Evolutionary conservation across 176 grass and related monocot genomes (phyloP).

Genomic region (Paspalum vaginatum): DNA sequence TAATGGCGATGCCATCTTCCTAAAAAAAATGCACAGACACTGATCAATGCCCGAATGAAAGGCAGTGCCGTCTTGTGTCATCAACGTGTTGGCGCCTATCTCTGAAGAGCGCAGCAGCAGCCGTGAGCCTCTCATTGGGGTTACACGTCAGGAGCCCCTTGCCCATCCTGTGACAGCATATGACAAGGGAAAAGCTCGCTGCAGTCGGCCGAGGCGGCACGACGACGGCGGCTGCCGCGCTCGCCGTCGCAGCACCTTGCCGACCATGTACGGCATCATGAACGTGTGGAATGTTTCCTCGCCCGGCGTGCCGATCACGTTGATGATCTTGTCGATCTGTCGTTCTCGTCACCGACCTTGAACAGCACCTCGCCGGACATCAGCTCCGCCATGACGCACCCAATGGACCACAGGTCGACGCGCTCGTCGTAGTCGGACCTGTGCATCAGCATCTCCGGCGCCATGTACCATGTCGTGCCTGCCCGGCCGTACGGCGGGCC

Average conservation of each 20-base stretch:
- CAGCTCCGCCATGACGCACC: slow-evolving; percentile 25
- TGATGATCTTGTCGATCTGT: slow-evolving; percentile 9
- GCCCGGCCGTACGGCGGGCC: neutral
- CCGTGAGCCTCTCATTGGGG: slow-evolving; percentile 11
- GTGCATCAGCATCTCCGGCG: slow-evolving; percentile 3
- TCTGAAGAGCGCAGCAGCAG: neutral
- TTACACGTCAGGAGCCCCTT: slow-evolving; percentile 8
- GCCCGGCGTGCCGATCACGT: neutral
- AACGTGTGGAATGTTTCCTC: neutral
- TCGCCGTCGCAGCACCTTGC: neutral
- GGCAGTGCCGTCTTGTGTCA: neutral
- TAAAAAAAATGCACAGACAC: neutral
- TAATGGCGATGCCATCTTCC: slow-evolving; percentile 1
- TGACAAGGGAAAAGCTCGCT: neutral
- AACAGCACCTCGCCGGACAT: slow-evolving; percentile 8
- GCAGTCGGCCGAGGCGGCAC: neutral
- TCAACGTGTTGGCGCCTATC: neutral
- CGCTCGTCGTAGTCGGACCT: slow-evolving; percentile 22
- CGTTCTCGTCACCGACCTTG: neutral
- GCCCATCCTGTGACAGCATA: neutral
- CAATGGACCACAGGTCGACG: slow-evolving; percentile 6
- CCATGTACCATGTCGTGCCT: neutral
- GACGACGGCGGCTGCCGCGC: neutral
- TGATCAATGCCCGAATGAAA: neutral
- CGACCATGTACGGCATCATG: neutral